Evolutionary conservation across 768 basidiomycete genomes (phyloP).

Genomic region (Hydnomerulius pinastri): DNA sequence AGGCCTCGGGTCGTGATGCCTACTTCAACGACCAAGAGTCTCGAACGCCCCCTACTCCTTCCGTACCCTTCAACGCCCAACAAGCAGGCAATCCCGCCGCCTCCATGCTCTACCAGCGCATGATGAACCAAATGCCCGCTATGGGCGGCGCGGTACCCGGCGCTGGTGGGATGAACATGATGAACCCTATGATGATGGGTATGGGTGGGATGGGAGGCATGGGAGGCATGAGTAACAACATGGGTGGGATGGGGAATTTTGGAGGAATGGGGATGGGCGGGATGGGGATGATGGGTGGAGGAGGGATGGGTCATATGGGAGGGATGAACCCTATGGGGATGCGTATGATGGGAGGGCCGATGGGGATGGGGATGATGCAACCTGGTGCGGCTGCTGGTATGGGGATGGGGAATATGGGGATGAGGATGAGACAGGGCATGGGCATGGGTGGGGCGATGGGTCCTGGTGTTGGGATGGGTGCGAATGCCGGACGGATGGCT

Average conservation of each 20-base stretch:
- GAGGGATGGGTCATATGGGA: slow-evolving; percentile 26
- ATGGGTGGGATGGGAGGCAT: slow-evolving; percentile 51
- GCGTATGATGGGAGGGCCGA: slow-evolving; percentile 37
- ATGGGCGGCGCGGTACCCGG: slow-evolving; percentile 42
- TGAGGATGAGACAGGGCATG: slow-evolving; percentile 34
- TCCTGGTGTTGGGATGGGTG: slow-evolving; percentile 28
- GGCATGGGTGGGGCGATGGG: slow-evolving; percentile 40
- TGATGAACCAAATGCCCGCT: slow-evolving; percentile 43
- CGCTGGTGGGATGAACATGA: slow-evolving; percentile 51
- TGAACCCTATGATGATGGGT: slow-evolving; percentile 49
- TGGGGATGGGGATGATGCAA: slow-evolving; percentile 38
- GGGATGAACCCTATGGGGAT: slow-evolving; percentile 36
- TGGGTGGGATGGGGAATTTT: slow-evolving; percentile 31
- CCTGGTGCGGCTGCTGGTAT: slow-evolving; percentile 19
- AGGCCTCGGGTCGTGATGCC: slow-evolving; percentile 24
- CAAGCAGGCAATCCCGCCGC: slow-evolving; percentile 38
- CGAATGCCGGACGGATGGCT: slow-evolving; percentile 41
- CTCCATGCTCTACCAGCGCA: slow-evolving; percentile 37
- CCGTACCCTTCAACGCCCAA: slow-evolving; percentile 35
- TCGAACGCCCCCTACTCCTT: slow-evolving; percentile 34
- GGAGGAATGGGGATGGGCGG: slow-evolving; percentile 36
- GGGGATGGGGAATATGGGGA: slow-evolving; percentile 41
- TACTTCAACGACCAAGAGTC: slow-evolving; percentile 39
- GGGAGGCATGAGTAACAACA: slow-evolving; percentile 38
- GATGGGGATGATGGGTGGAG: slow-evolving; percentile 36